Evolutionary conservation across 2,329 filamentous ascomycete species (phyloP).

Genomic region (Xenoacremonium recifei): DNA sequence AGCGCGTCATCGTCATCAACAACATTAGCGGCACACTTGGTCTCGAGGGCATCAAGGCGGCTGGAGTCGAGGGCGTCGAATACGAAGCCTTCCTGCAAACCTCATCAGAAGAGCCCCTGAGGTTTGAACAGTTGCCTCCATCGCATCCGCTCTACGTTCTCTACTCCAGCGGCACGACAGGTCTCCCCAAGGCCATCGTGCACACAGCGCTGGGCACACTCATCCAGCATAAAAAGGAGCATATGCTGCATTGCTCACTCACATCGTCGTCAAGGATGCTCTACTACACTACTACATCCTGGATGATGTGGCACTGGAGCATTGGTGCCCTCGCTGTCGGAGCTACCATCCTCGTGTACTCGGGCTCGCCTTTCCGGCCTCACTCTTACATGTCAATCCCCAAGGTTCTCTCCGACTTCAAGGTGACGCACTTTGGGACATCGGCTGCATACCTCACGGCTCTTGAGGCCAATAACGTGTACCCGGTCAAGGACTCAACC

Average conservation of each 20-base stretch:
- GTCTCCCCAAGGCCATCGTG: constrained; percentile 86
- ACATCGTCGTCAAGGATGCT: constrained; percentile 71
- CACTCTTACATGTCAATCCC: constrained; percentile 80
- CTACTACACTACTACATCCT: constrained; percentile 93
- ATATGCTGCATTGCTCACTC: constrained; percentile 82
- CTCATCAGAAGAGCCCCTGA: constrained; percentile 45
- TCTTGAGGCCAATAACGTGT: constrained; percentile 74
- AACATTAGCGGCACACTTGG: constrained; percentile 52
- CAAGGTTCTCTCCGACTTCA: constrained; percentile 73
- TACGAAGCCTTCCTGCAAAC: constrained; percentile 45
- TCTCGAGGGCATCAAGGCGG: constrained; percentile 38
- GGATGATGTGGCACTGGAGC: constrained; percentile 99
- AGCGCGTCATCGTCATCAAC: constrained; percentile 72
- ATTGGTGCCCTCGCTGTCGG: constrained; percentile 82
- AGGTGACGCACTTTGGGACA: constrained; percentile 91
- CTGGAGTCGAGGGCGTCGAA: constrained; percentile 40
- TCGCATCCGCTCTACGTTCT: constrained; percentile 92
- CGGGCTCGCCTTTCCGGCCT: constrained; percentile 85
- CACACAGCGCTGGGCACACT: constrained; percentile 89
- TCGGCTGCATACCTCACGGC: constrained; percentile 91
- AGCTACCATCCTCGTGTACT: constrained; percentile 82
- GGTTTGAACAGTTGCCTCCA: constrained; percentile 75
- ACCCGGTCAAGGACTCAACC: constrained; percentile 51
- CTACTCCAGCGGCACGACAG: constrained; percentile 89
- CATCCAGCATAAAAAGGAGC: constrained; percentile 96